Conservation (phyloP, 345 rosid species). For the Balakata baccata region DNA sequence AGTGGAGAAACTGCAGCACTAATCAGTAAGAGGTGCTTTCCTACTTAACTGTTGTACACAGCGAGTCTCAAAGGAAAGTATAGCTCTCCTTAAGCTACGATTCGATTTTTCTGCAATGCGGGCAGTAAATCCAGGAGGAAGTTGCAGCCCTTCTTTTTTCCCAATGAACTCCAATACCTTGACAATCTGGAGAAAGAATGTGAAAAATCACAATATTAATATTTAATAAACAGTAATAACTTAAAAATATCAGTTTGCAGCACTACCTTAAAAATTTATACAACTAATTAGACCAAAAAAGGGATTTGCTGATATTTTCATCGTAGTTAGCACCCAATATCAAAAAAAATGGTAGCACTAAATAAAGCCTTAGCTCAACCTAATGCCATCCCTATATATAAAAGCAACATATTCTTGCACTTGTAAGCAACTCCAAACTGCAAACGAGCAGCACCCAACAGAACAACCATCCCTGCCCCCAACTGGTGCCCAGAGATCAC, state of each 20-base stretch:
- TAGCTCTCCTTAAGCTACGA: conserved; percentile 80
- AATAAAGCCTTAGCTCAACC: background rate
- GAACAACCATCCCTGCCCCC: background rate
- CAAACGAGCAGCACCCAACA: background rate
- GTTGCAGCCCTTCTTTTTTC: conserved; percentile 76
- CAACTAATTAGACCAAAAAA: background rate
- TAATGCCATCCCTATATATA: background rate
- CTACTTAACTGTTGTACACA: conserved; percentile 78
- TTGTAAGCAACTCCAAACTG: background rate
- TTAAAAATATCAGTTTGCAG: background rate
- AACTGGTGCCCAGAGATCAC: too few species aligned
- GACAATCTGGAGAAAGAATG: conserved; percentile 48
- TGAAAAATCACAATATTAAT: background rate
- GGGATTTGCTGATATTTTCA: background rate
- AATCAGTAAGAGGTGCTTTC: conserved; percentile 2
- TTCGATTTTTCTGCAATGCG: conserved; percentile 84
- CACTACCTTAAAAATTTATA: background rate
- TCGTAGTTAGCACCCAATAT: background rate
- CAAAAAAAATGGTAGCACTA: background rate
- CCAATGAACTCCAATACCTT: conserved; percentile 79
- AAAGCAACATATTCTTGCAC: background rate
- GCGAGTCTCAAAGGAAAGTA: conserved; percentile 81
- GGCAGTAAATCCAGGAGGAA: conserved; percentile 76
- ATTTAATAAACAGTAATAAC: background rate
- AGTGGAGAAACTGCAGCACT: background rate